Conservation (phyloP, 2,329 filamentous ascomycete genomes). For the Beauveria brongniartii region DNA sequence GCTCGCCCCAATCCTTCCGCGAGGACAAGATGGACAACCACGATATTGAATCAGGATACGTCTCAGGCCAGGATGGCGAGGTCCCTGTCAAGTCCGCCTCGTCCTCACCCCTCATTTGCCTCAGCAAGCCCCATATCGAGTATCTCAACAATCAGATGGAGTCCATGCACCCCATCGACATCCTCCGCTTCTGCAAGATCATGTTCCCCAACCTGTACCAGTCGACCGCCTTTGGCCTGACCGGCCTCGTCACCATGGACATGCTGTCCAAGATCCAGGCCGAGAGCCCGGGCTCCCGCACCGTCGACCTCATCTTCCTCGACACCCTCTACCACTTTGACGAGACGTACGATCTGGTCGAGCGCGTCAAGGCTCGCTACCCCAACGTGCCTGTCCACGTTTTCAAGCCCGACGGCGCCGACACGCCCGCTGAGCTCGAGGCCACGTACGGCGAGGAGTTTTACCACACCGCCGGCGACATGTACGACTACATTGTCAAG, state of each 20-base stretch:
- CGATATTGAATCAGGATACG: slow-evolving; percentile 76
- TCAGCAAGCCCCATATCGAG: slow-evolving; percentile 80
- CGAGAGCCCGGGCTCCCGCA: slow-evolving; percentile 50
- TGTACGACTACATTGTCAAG: slow-evolving; percentile 96
- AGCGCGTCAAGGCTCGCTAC: slow-evolving; percentile 69
- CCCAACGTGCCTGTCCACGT: slow-evolving; percentile 74
- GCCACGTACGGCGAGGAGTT: slow-evolving; percentile 71
- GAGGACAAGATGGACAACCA: slow-evolving; percentile 34
- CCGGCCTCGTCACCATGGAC: slow-evolving; percentile 74
- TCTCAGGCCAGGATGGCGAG: slow-evolving; percentile 40
- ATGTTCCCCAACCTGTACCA: slow-evolving; percentile 86
- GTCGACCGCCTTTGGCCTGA: slow-evolving; percentile 75
- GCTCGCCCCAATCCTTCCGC: slow-evolving; percentile 31
- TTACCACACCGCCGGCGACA: slow-evolving; percentile 77
- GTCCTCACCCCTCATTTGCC: slow-evolving; percentile 66
- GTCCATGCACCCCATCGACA: slow-evolving; percentile 79
- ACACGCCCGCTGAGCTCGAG: slow-evolving; percentile 70
- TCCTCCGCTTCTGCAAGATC: slow-evolving; percentile 85
- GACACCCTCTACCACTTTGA: slow-evolving; percentile 78
- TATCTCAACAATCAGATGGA: slow-evolving; percentile 88
- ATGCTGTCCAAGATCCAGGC: slow-evolving; percentile 71
- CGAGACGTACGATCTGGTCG: slow-evolving; percentile 66
- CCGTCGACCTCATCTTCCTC: slow-evolving; percentile 67
- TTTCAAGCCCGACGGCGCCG: slow-evolving; percentile 75
- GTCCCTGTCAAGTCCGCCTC: slow-evolving; percentile 25